Percentiles rank a stretch among this genome's conserved stretches.
Conservation (phyloP, 2,329 filamentous ascomycete species). For the Samsoniella hepiali region DNA sequence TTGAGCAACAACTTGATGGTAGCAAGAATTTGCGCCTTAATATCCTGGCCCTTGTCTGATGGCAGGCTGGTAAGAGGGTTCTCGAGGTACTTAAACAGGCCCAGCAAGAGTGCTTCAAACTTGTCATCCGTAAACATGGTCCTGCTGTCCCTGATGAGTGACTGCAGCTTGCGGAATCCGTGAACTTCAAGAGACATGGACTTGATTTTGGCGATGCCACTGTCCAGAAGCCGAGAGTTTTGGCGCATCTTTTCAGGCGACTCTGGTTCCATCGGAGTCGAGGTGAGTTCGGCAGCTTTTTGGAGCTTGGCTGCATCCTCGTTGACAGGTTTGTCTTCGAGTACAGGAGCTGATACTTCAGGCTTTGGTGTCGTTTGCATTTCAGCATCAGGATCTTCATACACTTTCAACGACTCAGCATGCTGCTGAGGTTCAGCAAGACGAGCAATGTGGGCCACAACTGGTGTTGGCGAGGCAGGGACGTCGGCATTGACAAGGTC, state of each 20-base stretch:
- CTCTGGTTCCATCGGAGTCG: slow-evolving; percentile 24
- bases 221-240: slow-evolving; percentile 63
- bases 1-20: slow-evolving; percentile 71
- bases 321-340: slow-evolving; percentile 60
- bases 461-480: slow-evolving; percentile 19
- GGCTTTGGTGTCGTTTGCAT: slow-evolving; percentile 47
- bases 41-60: slow-evolving; percentile 64
- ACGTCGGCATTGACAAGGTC: slow-evolving; percentile 6
- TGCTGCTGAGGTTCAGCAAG: slow-evolving; percentile 14
- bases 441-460: slow-evolving; percentile 12
- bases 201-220: slow-evolving; percentile 70
- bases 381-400: slow-evolving; percentile 59
- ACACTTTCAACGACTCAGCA: slow-evolving; percentile 46
- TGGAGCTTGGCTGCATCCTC: slow-evolving; percentile 44
- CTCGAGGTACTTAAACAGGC: slow-evolving; percentile 70
- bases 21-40: slow-evolving; percentile 71
- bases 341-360: slow-evolving; percentile 45
- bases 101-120: slow-evolving; percentile 64
- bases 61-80: slow-evolving; percentile 52
- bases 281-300: slow-evolving; percentile 25
- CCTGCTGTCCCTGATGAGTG: slow-evolving; percentile 65
- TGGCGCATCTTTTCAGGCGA: slow-evolving; percentile 55
- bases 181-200: slow-evolving; percentile 73
- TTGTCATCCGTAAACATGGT: slow-evolving; percentile 63
- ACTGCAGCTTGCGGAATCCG: slow-evolving; percentile 75